Percentiles rank a stretch among this genome's conserved stretches.
Conservation (phyloP, 2,329 filamentous ascomycete genomes). For the Verticillium klebahnii region DNA sequence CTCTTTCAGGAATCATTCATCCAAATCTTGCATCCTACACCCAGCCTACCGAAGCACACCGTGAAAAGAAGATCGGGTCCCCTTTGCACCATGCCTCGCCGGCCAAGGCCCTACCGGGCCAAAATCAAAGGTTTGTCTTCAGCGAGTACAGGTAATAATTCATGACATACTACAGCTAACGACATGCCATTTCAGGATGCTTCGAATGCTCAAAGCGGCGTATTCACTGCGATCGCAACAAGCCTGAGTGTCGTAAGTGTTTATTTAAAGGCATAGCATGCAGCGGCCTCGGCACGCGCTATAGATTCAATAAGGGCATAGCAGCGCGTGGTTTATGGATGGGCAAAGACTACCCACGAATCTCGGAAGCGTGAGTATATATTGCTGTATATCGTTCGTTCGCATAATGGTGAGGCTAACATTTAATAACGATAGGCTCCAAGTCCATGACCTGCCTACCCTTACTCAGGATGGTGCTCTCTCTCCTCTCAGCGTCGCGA, state of each 20-base stretch:
- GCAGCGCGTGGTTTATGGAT: conserved; percentile 1
- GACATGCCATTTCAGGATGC: conserved; percentile 6
- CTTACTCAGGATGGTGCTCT: no score
- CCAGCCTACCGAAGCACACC: neutral
- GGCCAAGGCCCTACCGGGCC: neutral
- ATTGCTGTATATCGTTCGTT: no score
- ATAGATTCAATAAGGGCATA: conserved; percentile 6
- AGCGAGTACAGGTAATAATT: no score
- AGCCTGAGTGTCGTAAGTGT: conserved; percentile 12
- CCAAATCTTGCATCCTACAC: no score
- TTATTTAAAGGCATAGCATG: conserved; percentile 9
- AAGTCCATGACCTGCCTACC: no score
- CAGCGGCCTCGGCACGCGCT: conserved; percentile 9
- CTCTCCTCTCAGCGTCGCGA: no score
- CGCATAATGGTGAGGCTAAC: neutral
- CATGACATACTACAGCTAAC: neutral
- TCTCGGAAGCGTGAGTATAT: no score
- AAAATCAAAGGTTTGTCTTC: neutral
- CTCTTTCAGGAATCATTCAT: neutral
- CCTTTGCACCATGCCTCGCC: neutral
- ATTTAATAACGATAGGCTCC: neutral
- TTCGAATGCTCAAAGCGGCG: conserved; percentile 12
- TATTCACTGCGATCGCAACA: conserved; percentile 12
- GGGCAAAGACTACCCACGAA: neutral
- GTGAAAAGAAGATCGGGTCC: neutral